Conservation (phyloP, 768 basidiomycete species). For the Fibroporia radiculosa region DNA sequence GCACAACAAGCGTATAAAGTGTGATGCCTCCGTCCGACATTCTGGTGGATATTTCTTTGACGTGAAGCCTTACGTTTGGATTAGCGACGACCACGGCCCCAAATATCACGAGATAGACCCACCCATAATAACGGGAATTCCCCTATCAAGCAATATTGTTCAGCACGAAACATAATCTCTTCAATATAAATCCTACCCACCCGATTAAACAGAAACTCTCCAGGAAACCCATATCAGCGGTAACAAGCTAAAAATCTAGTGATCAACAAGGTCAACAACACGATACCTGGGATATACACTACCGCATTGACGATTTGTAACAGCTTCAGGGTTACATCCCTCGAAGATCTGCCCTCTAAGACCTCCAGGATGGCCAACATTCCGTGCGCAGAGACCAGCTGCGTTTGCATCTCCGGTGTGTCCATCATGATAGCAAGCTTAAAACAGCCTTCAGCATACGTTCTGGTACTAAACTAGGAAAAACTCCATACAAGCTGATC, state of each 20-base stretch:
- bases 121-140: conserved; percentile 96
- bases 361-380: conserved; percentile 94
- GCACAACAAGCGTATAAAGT: conserved; percentile 88
- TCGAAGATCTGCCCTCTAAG: conserved; percentile 76
- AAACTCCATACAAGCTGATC: conserved; percentile 62
- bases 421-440: conserved; percentile 74
- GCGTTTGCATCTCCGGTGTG: conserved; percentile 77
- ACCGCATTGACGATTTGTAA: conserved; percentile 89
- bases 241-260: conserved; percentile 30
- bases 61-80: conserved; percentile 61
- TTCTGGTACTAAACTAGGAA: not conserved
- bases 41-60: conserved; percentile 91
- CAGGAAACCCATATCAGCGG: conserved; percentile 70
- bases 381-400: conserved; percentile 88
- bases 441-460: not conserved
- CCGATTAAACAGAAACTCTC: conserved; percentile 95
- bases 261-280: not conserved
- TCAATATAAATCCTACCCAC: conserved; percentile 35
- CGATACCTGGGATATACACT: conserved; percentile 10
- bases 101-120: conserved; percentile 18
- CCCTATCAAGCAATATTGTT: conserved; percentile 34
- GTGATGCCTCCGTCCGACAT: conserved; percentile 90
- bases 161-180: not conserved
- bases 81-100: not conserved
- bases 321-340: conserved; percentile 80